Conservation (phyloP, 192 early-diverging fungal genomes). For the Bifiguratus adelaidae region DNA sequence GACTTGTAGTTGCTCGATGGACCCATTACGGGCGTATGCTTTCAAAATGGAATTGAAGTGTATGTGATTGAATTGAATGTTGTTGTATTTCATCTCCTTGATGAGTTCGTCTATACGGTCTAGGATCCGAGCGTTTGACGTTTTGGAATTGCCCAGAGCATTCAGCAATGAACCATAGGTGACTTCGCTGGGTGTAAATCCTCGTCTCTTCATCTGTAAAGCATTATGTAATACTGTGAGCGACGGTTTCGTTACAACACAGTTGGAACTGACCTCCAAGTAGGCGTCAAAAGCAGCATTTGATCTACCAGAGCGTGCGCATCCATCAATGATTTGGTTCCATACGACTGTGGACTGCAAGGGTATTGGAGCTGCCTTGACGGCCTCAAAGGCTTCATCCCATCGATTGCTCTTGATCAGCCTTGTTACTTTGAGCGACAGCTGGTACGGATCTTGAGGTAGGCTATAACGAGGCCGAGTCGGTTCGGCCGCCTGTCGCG, state of each 20-base stretch:
- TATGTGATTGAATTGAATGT: not conserved
- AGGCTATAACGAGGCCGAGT: not conserved
- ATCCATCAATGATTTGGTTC: constrained; percentile 8
- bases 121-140: not conserved
- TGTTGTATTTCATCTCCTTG: not conserved
- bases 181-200: constrained; percentile 10
- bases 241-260: not conserved
- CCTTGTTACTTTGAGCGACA: constrained; percentile 5
- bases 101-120: not conserved
- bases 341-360: constrained; percentile 9
- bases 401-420: not conserved
- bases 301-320: not conserved
- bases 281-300: constrained; percentile 1
- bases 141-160: constrained; percentile 2
- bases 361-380: not conserved
- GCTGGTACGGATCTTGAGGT: constrained; percentile 7
- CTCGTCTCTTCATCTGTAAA: constrained; percentile 16
- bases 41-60: constrained; percentile 6
- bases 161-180: constrained; percentile 16
- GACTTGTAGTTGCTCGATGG: not conserved
- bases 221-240: not conserved
- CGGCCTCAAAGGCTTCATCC: constrained; percentile 3
- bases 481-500: no score
- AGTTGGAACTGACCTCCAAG: constrained; percentile 1
- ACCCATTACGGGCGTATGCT: constrained; percentile 4